phyloP scores from a whole-genome alignment of 2,329 filamentous ascomycete species.

The Alternaria panax region DNA sequence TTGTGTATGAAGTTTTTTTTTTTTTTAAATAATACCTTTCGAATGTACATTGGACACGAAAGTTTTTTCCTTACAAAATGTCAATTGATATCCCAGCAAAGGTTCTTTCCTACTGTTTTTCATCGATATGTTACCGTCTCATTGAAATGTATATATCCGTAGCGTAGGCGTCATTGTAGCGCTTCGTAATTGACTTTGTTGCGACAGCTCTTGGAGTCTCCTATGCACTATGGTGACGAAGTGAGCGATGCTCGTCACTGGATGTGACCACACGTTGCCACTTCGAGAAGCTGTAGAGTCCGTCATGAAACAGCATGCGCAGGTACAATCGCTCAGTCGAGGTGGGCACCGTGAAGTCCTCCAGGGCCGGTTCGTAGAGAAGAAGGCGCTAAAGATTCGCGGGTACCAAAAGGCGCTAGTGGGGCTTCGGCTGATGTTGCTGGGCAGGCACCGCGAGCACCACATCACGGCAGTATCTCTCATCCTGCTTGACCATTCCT shows the following conservation, averaged over 20 bases:
- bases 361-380: no score
- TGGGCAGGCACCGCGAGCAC: slow-evolving; percentile 20
- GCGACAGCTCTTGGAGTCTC: not conserved
- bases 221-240: not conserved
- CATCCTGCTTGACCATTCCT: slow-evolving; percentile 27
- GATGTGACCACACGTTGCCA: not conserved
- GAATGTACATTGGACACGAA: slow-evolving; percentile 12
- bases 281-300: not conserved
- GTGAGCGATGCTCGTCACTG: not conserved
- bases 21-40: slow-evolving; percentile 19
- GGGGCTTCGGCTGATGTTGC: not conserved
- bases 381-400: not conserved
- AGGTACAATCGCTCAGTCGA: no score
- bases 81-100: slow-evolving; percentile 16
- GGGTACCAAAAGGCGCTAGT: slow-evolving; percentile 1
- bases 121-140: slow-evolving; percentile 2
- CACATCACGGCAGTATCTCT: slow-evolving; percentile 34
- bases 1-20: slow-evolving; percentile 10
- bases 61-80: slow-evolving; percentile 16
- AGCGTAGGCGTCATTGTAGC: not conserved
- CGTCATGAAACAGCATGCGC: not conserved
- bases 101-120: slow-evolving; percentile 1
- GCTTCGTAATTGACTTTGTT: not conserved
- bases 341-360: no score
- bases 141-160: not conserved